Conservation (phyloP, 2,329 filamentous ascomycete genomes). For the Stylonectria norvegica region DNA sequence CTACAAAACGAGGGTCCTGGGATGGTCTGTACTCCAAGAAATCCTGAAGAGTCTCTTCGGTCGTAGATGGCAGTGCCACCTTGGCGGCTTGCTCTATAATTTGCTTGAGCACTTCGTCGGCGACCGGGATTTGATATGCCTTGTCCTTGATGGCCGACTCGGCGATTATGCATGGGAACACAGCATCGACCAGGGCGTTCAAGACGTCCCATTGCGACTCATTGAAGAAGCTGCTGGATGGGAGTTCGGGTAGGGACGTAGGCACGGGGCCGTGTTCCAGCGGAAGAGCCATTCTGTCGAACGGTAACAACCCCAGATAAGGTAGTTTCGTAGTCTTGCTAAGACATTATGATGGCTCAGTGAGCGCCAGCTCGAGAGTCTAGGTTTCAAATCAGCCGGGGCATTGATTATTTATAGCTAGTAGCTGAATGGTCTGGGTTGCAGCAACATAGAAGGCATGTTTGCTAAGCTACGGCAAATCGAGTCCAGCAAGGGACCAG, state of each 20-base stretch:
- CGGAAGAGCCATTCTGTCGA: constrained; percentile 12
- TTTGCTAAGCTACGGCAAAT: not conserved
- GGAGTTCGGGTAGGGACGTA: constrained; percentile 26
- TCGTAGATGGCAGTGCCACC: constrained; percentile 37
- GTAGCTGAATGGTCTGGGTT: not conserved
- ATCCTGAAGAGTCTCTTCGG: constrained; percentile 44
- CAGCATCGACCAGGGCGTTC: constrained; percentile 53
- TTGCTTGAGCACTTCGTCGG: constrained; percentile 48
- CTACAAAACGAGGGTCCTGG: constrained; percentile 50
- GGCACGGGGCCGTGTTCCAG: constrained; percentile 13
- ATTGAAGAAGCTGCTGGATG: constrained; percentile 38
- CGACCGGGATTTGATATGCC: constrained; percentile 42
- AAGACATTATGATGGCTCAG: too few species aligned
- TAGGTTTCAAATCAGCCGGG: too few species aligned
- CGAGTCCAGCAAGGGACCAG: not conserved
- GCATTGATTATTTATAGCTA: too few species aligned
- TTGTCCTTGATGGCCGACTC: constrained; percentile 38
- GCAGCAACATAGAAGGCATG: not conserved
- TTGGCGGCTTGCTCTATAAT: constrained; percentile 39
- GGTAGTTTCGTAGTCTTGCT: too few species aligned
- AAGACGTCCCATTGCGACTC: constrained; percentile 53
- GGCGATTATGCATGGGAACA: constrained; percentile 56
- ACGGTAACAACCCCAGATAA: too few species aligned
- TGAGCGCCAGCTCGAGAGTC: too few species aligned
- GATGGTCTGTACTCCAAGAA: constrained; percentile 53